Evolutionary conservation across 1,139 yeast species (phyloP), one percentile per base, ranked within the genome.

Genomic region (Diutina rugosa): DNA sequence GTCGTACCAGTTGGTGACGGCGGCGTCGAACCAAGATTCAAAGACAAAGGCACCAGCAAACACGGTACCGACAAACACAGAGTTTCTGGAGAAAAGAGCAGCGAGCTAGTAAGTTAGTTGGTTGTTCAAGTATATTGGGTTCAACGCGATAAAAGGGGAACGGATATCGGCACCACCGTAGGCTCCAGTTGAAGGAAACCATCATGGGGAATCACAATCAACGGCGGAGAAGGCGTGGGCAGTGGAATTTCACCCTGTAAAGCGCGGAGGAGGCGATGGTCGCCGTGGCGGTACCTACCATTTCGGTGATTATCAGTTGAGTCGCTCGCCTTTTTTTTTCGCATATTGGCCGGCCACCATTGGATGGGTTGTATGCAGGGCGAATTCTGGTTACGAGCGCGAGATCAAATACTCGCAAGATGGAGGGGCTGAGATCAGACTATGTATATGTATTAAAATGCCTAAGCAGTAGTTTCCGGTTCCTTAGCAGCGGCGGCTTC

Each of bases 1-100:
- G 71, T 89, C 96, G 79, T 87, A 93, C 87, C 90, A 87, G 57
- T 70, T 71, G 70, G 90, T 91, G 63, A 91, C 80, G 62, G 83
- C 86, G 62, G 76, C 73, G 73, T 90, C 96, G 70, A 90, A 91
- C 67, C 81, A 82, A 61, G 77, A 86, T 78, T 93, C 96, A 81
- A 91, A 91, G 62, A 85, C 84, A 70, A 93, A 93, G 56, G 99
- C 93, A 65, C 89, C 84, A 56, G 83, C 87, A 65, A 93, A 87
- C 61, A 93, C 79, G 62, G 96, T 78, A 62, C 90, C 91, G 62
- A 93, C 96, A 73, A 81, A 90, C 63, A 87, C 78, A 57, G 98
- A 84, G 85, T 93, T 93, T 80, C 98, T 90, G 82, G 89, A 89
- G 81, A 89, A 85, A 62, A 93, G 71, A 60, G 84, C 77, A 58